These are phyloP conservation scores for Castanea crenata DNA, from an alignment of 306 rosid species.

Conservation along the genomic window DNA sequence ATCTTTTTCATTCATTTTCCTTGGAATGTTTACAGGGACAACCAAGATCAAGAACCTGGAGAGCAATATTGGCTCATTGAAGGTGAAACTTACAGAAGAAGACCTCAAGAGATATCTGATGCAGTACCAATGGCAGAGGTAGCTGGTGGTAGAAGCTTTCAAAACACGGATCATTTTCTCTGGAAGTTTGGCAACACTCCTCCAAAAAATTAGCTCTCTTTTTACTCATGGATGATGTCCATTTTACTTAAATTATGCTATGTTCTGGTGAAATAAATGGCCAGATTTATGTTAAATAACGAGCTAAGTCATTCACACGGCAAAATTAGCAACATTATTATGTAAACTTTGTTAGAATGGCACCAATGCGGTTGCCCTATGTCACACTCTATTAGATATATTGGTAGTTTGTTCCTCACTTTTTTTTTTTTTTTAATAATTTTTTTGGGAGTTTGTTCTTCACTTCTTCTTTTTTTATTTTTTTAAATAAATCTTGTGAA, in stretches of 20 bases:
- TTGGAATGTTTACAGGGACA: slow-evolving; percentile 38
- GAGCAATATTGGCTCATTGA: slow-evolving; percentile 50
- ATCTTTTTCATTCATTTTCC: neutral
- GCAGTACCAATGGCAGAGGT: slow-evolving; percentile 46
- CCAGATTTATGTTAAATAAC: neutral
- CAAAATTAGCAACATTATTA: no score
- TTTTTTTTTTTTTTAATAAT: no score
- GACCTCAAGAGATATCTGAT: slow-evolving; percentile 46
- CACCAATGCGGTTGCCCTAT: no score
- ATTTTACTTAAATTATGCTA: neutral
- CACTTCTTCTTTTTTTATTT: no score
- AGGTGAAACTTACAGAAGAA: slow-evolving; percentile 38
- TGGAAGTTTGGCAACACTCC: slow-evolving; percentile 69
- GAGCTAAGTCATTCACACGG: no score
- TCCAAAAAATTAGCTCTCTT: slow-evolving; percentile 16
- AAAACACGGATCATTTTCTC: neutral
- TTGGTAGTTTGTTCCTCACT: neutral
- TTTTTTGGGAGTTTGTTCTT: no score
- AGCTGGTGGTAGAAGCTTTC: slow-evolving; percentile 36
- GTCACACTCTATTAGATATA: neutral
- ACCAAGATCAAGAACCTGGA: slow-evolving; percentile 65
- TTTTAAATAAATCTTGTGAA: neutral
- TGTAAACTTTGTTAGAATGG: no score
- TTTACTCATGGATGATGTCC: neutral
- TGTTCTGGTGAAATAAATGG: neutral